These are phyloP conservation scores for Penicillium sp. DNA, from an alignment of 2,329 filamentous ascomycete genomes.

Conservation along the genomic window DNA sequence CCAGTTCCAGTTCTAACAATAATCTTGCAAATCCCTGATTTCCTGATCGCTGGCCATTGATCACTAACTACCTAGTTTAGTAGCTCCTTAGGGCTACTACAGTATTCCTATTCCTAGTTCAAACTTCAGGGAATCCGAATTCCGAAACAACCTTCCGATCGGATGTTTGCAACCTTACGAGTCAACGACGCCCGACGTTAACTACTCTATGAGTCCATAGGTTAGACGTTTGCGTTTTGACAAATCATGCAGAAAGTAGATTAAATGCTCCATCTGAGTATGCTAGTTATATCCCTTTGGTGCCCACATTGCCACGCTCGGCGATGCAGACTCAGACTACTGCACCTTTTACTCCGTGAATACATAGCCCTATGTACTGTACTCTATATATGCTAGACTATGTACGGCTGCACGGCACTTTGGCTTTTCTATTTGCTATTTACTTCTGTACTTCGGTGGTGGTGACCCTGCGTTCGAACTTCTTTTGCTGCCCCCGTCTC, in stretches of 20 bases:
- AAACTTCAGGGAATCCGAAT: not conserved
- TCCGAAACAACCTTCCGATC: slow-evolving; percentile 14
- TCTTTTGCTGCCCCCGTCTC: not conserved
- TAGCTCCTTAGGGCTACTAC: too few species aligned
- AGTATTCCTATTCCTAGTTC: not conserved
- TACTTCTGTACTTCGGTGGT: not conserved
- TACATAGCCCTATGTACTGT: not conserved
- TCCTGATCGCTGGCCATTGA: not conserved
- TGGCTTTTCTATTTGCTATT: not conserved
- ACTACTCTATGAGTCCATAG: not conserved
- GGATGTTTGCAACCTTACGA: slow-evolving; percentile 4
- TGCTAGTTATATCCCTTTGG: not conserved
- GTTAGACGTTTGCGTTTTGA: not conserved
- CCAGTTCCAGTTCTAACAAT: too few species aligned
- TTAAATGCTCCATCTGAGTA: not conserved
- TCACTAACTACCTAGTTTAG: not conserved
- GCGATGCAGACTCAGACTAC: not conserved
- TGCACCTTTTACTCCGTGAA: not conserved
- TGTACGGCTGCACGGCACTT: too few species aligned
- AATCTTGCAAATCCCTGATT: too few species aligned
- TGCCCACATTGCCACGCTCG: not conserved
- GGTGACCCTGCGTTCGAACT: not conserved
- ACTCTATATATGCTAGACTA: not conserved
- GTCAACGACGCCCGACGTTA: too few species aligned
- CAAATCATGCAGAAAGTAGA: slow-evolving; percentile 10